Evolutionary conservation across 352 stramenopile genomes (phyloP), one percentile per base, ranked within the genome.

Genomic region (Pythium biforme): DNA sequence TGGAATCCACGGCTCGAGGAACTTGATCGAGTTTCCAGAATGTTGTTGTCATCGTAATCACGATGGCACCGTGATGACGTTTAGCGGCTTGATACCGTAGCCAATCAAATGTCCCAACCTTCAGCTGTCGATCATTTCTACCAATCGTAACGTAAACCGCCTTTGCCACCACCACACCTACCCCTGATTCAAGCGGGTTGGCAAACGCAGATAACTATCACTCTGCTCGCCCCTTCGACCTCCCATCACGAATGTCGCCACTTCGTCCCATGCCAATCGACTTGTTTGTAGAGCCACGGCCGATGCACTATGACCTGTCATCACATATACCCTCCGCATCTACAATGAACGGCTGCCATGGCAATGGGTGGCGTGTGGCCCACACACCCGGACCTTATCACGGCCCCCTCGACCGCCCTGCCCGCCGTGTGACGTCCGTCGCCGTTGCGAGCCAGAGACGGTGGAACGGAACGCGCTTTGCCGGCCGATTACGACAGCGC

Each of bases 121-220:
- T 3, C 58, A 52, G 14, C 27, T 57, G 57, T 64, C 34, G 22
- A 57, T 9, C 7, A 57, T 64, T 64, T 64, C 57, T 49, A 50
- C 58, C 58, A 65, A 65, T 50, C 31, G 22, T 26, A 45, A 0
- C 20, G 20, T 39, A 43, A 51, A 25, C 0, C n/a, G 12, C 29
- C 55, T 34, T 40, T 22, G 1, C 22, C 39, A n/a, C 11, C 22
- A 22, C 27, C 14, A 41, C 29, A 10, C 54, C 40, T 61, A 29
- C 15, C 43, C 41, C 34, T 19, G 2, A 6, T 47, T 34, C 25
- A 25, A 34, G 19, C 41, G 41, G 53, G 50, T 59, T 59, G 34
- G 22, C 45, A 19, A 40, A 50, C 22, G 19, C 33, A 58, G 7
- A 41, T 23, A 1, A 59, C 46, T 2, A 56, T 34, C 47, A 57